These are phyloP conservation scores for Eucalyptus pauciflora DNA, from an alignment of 345 rosid genomes.

Conservation along the genomic window DNA sequence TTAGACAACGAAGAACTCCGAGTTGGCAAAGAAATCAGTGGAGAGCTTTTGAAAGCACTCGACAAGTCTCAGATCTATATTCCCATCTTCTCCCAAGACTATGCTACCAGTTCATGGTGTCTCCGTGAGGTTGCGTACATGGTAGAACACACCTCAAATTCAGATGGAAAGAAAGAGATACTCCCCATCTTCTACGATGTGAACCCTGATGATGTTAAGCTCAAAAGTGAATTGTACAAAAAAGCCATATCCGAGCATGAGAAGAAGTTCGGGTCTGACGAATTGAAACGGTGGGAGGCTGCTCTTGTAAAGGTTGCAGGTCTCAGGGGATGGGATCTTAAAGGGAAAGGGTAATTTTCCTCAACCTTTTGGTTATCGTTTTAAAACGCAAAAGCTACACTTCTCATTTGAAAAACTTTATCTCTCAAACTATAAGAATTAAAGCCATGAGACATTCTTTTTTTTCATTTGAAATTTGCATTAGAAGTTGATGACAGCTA, in stretches of 20 bases:
- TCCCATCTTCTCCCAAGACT: background rate
- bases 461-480: too few relatives aligned
- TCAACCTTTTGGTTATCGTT: background rate
- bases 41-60: background rate
- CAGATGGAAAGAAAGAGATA: too few relatives aligned
- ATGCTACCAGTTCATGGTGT: background rate
- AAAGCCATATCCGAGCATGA: background rate
- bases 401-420: background rate
- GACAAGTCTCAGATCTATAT: background rate
- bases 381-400: background rate
- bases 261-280: background rate
- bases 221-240: background rate
- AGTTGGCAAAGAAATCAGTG: background rate
- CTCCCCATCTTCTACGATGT: too few relatives aligned
- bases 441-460: too few relatives aligned
- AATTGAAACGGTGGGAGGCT: background rate
- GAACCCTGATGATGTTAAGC: background rate
- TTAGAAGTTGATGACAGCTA: too few relatives aligned
- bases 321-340: background rate
- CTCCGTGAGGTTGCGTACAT: too few relatives aligned
- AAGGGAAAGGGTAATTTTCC: background rate
- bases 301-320: background rate
- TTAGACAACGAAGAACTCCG: background rate
- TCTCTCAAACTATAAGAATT: background rate
- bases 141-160: too few relatives aligned